phyloP scores from a whole-genome alignment of 2,329 filamentous ascomycete genomes.

The Dendrostoma leiphaemia region DNA sequence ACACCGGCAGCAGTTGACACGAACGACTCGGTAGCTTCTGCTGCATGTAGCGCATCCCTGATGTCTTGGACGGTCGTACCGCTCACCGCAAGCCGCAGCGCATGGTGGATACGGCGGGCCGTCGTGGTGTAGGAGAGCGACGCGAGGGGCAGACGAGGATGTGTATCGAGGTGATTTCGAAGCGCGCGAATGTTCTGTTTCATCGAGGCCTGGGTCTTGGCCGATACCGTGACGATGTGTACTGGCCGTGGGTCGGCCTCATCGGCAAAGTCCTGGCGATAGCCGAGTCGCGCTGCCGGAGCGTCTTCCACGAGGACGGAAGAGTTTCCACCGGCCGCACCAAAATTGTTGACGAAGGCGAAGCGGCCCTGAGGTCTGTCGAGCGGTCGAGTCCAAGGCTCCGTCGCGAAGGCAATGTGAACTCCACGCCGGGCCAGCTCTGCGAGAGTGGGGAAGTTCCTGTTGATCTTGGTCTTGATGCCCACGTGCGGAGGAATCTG shows the following conservation, averaged over 20 bases:
- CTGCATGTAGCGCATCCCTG: constrained; percentile 36
- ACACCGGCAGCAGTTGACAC: constrained; percentile 40
- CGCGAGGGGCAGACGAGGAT: constrained; percentile 49
- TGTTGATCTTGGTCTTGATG: constrained; percentile 22
- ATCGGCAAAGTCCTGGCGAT: too few species aligned
- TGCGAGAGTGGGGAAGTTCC: constrained; percentile 27
- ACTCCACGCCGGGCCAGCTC: constrained; percentile 4
- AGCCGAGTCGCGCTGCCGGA: constrained; percentile 2
- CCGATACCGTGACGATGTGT: constrained; percentile 57
- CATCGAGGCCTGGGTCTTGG: constrained; percentile 55
- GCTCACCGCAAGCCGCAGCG: constrained; percentile 50
- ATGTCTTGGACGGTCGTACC: constrained; percentile 40
- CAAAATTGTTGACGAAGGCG: constrained; percentile 66
- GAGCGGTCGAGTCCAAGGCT: neutral
- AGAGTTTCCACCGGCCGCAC: constrained; percentile 70
- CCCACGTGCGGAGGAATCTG: constrained; percentile 22
- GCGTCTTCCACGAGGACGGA: constrained; percentile 63
- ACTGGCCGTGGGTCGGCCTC: constrained; percentile 49
- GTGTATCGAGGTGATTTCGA: constrained; percentile 48
- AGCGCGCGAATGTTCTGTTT: constrained; percentile 55
- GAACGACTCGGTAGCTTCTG: too few species aligned
- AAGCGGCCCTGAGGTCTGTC: constrained; percentile 40
- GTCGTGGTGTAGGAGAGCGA: constrained; percentile 67
- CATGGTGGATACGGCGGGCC: constrained; percentile 60
- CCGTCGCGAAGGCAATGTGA: constrained; percentile 5